Evolutionary conservation across 495 filamentous ascomycete genomes (phyloP), one percentile per base, ranked within the genome.

Genomic region (Aspergillus sclerotiicarbonarius): DNA sequence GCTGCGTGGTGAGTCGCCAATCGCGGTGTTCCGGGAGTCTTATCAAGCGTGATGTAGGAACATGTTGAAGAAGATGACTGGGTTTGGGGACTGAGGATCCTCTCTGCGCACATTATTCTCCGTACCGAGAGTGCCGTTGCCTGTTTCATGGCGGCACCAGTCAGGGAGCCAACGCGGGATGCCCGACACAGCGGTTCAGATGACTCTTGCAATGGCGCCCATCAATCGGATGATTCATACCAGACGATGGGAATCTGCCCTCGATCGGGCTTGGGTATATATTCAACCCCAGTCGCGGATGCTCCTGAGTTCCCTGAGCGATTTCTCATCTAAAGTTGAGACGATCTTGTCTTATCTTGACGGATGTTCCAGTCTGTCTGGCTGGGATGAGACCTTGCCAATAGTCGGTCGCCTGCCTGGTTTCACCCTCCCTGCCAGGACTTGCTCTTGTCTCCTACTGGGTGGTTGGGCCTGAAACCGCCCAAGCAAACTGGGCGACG

Each of bases 1-100:
- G n/a, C 8, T 49, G 46, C n/a, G 21, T 18, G 46, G 25, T 29
- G 46, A n/a, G 7, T 15, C 21, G 21, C 20, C 46, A 21, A 49
- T 29, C 15, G 46, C 15, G 20, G 12, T 20, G 9, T 2, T 7
- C 19, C 46, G 21, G 21, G 46, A 49, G 9, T 49, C 46, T 49
- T 49, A 30, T 49, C 46, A 15, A 49, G 46, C 44, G 44, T 21
- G 18, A 46, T 46, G 44, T 46, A 46, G 9, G 44, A 21, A 18
- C 44, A 46, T 46, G 44, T 46, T 46, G 44, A 46, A 8, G 44
- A 18, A 21, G 16, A 46, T 46, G 44, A 46, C 18, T 46, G 44
- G 44, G 25, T 25, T 25, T 25, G 2, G 25, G 2, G 5, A 5
- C 5, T 3, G 25, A 25, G 25, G 25, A 25, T 25, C 25, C 25